phyloP scores from a whole-genome alignment of 2,329 filamentous ascomycete species.

The Curvularia eragrostidis region DNA sequence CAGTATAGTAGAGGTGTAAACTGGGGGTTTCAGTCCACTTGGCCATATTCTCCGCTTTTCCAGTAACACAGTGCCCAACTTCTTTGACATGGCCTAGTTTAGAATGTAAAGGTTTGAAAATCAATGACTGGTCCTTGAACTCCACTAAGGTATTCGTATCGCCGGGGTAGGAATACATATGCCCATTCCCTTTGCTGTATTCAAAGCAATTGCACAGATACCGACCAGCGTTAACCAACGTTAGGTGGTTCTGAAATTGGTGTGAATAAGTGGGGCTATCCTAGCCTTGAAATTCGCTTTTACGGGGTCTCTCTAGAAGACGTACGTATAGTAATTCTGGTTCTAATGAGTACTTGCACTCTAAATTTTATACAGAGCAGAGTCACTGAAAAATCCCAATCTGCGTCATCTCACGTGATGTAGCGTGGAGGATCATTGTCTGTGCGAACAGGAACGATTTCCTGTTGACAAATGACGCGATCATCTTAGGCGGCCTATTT shows the following conservation, averaged over 20 bases:
- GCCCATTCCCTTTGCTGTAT: constrained; percentile 49
- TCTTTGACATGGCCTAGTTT: constrained; percentile 6
- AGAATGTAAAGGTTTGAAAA: too few species aligned
- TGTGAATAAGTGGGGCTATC: constrained; percentile 17
- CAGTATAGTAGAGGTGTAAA: neutral
- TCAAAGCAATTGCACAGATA: constrained; percentile 42
- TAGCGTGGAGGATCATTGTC: too few species aligned
- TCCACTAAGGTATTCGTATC: constrained; percentile 57
- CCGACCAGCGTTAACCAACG: constrained; percentile 28
- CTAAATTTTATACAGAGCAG: constrained; percentile 58
- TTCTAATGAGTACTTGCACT: constrained; percentile 52
- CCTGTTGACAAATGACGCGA: neutral
- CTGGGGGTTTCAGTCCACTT: constrained; percentile 10
- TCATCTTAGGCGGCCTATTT: neutral
- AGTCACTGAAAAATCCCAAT: constrained; percentile 28
- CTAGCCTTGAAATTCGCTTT: too few species aligned
- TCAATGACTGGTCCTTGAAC: too few species aligned
- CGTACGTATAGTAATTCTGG: too few species aligned
- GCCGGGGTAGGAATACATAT: constrained; percentile 51
- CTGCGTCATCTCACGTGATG: too few species aligned
- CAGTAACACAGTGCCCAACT: constrained; percentile 6
- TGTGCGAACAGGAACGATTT: neutral
- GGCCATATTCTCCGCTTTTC: constrained; percentile 5
- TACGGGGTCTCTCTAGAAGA: too few species aligned
- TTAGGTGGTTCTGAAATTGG: constrained; percentile 36